Base-by-base conservation (phyloP, 331 rosid genomes). In the Quercus lobata region DNA sequence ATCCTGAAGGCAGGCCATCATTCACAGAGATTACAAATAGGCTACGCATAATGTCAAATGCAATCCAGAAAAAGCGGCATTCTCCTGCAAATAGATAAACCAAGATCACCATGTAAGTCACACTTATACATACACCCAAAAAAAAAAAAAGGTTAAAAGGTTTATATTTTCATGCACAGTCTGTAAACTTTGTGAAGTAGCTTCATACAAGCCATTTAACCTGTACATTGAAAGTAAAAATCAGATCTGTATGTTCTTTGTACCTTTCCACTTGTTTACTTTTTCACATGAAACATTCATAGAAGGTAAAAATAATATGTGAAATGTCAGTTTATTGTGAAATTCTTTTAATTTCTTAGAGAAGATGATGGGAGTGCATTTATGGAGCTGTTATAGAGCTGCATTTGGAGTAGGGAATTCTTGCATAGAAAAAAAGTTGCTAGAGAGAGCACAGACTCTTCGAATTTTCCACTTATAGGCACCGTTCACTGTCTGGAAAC, bases 11-110 rank as follows among this genome's bases (percentile, higher is more conserved):
- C 79, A 88, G 98, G 70, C 97, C 98, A 34, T 81, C 93, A 34
- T 96, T 96, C 83, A 88, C 94, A 29, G 95, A 96, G 35, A 86
- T 96, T 72, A 82, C 94, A 30, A 80, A 72, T 7, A 89, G 97
- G 81, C 91, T 96, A 7, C 92, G 94, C 44, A 85, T 69, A 73
- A 92, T 96, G 97, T 91, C 90, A 21, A 78, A 54, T 27, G 77
- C 94, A 11, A 82, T 91, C 70, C 94, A 75, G 61, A 91, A 82
- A 75, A 93, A 81, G 86, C 86, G 87, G 74, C 85, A 60, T 29
- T 73, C 46, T 80, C 65, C 55, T 82, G 69, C 81, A 8, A 73
- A 49, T 44, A 58, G 89, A 78, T 87, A 82, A 88, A 41, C 29
- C 72, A 27, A 34, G 8, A 72, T 63, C 65, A 37, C 73, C 79